Percentiles rank a stretch among this genome's conserved stretches.
phyloP scores from a whole-genome alignment of 306 rosid genomes.

The Cotoneaster glaucophyllus region DNA sequence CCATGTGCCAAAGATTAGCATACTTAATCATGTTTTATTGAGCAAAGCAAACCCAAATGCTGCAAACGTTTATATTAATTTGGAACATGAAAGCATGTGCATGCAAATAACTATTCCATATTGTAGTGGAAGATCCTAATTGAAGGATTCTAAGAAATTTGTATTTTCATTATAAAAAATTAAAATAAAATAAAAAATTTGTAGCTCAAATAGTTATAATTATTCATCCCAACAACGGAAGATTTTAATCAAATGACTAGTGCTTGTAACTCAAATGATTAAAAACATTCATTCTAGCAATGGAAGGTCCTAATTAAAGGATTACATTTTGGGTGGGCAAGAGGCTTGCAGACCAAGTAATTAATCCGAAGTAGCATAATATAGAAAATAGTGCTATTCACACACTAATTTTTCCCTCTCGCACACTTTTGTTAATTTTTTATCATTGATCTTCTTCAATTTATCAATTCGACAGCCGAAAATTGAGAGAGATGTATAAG shows the following conservation, averaged over 20 bases:
- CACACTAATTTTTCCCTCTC: no score
- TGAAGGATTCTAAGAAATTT: neutral
- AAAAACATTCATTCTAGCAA: neutral
- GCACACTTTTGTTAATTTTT: no score
- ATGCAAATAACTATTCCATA: neutral
- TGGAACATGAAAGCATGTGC: neutral
- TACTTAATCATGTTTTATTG: neutral
- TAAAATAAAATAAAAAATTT: neutral
- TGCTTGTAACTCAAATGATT: neutral
- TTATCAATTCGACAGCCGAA: rapidly evolving
- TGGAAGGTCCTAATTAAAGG: no score
- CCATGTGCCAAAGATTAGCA: conserved; percentile 48
- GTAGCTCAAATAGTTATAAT: neutral
- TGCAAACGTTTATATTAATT: neutral
- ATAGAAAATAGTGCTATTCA: neutral
- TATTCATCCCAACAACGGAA: neutral
- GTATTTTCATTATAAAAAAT: no score
- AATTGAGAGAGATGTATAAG: no score
- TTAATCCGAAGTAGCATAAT: no score
- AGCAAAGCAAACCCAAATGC: neutral
- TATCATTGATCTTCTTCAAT: no score
- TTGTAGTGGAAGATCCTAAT: neutral
- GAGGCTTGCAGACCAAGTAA: no score
- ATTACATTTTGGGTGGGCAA: no score
- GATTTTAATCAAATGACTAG: no score